These are phyloP conservation scores for Zygotorulaspora chibaensis DNA, from an alignment of 805 yeast genomes.

Conservation along the genomic window DNA sequence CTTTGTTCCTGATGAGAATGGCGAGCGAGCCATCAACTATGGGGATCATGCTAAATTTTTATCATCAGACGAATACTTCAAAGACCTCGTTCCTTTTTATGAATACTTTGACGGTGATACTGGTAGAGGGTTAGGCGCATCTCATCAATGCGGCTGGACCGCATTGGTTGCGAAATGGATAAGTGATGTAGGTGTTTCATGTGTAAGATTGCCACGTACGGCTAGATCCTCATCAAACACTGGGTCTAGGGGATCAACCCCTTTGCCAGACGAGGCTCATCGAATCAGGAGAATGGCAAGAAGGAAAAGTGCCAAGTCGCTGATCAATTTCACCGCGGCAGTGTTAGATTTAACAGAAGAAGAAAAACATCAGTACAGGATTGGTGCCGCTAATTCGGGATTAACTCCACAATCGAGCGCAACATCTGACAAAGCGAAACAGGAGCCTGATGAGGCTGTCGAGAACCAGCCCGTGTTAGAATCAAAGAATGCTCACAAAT, in stretches of 20 bases:
- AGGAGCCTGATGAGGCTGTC: conserved; percentile 9
- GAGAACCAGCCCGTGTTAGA: conserved; percentile 11
- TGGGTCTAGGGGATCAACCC: conserved; percentile 11
- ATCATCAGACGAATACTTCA: conserved; percentile 63
- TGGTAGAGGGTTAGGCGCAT: conserved; percentile 89
- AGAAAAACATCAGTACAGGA: conserved; percentile 37
- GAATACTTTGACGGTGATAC: conserved; percentile 94
- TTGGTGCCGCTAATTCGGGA: conserved; percentile 23
- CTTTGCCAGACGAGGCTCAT: conserved; percentile 11
- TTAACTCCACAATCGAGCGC: conserved; percentile 26
- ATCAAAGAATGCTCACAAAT: conserved; percentile 10
- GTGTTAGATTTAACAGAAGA: conserved; percentile 65
- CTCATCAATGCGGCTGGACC: conserved; percentile 97
- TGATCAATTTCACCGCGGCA: conserved; percentile 62
- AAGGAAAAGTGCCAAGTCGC: conserved; percentile 71
- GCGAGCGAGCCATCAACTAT: conserved; percentile 75
- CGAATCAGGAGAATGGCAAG: conserved; percentile 52
- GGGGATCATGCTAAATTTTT: conserved; percentile 55
- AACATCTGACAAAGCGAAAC: conserved; percentile 7
- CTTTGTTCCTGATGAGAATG: conserved; percentile 64
- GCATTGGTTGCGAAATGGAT: conserved; percentile 88
- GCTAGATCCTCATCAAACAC: conserved; percentile 28
- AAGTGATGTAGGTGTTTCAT: conserved; percentile 78
- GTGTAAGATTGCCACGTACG: conserved; percentile 30
- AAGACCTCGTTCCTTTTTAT: conserved; percentile 71